phyloP scores from a whole-genome alignment of 1,284 basidiomycete genomes.

The Rhodotorula sp. region DNA sequence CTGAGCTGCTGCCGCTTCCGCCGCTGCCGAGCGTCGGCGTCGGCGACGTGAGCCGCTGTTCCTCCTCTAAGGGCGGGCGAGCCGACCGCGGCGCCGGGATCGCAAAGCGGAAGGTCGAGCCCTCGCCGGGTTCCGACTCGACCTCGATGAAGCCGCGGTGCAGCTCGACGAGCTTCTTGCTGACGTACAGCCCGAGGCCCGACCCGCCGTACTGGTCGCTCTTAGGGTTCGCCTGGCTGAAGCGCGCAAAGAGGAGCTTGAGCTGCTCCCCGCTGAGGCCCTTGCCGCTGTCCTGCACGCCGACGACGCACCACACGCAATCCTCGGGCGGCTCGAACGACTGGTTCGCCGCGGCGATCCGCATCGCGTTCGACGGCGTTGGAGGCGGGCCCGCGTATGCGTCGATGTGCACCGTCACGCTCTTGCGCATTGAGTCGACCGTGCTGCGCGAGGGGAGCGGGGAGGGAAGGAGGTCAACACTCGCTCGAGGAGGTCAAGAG shows the following conservation, averaged over 20 bases:
- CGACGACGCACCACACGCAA: constrained; percentile 21
- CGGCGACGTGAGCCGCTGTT: too few species aligned
- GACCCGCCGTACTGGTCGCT: constrained; percentile 25
- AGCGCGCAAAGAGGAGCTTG: constrained; percentile 36
- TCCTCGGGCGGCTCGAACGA: constrained; percentile 13
- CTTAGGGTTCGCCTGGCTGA: constrained; percentile 39
- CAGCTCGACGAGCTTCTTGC: constrained; percentile 34
- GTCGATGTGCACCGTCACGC: constrained; percentile 28
- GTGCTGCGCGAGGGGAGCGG: constrained; percentile 6
- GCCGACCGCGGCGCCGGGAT: constrained; percentile 13
- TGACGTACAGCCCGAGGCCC: constrained; percentile 38
- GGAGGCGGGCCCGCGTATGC: constrained; percentile 24
- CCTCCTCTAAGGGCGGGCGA: background rate
- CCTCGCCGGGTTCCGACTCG: constrained; percentile 4
- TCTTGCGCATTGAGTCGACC: constrained; percentile 10
- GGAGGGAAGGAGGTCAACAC: too few species aligned
- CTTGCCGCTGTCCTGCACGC: constrained; percentile 35
- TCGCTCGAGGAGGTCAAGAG: too few species aligned
- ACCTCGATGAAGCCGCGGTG: constrained; percentile 38
- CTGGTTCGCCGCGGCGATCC: background rate
- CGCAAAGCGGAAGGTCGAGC: constrained; percentile 35
- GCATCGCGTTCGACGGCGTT: constrained; percentile 2
- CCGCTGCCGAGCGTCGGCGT: background rate
- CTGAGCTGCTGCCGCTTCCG: background rate
- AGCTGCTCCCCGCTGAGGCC: constrained; percentile 41